Percentiles rank a stretch among this genome's conserved stretches.
These are phyloP conservation scores for Tirmania nivea DNA, from an alignment of 495 filamentous ascomycete species.

Conservation along the genomic window DNA sequence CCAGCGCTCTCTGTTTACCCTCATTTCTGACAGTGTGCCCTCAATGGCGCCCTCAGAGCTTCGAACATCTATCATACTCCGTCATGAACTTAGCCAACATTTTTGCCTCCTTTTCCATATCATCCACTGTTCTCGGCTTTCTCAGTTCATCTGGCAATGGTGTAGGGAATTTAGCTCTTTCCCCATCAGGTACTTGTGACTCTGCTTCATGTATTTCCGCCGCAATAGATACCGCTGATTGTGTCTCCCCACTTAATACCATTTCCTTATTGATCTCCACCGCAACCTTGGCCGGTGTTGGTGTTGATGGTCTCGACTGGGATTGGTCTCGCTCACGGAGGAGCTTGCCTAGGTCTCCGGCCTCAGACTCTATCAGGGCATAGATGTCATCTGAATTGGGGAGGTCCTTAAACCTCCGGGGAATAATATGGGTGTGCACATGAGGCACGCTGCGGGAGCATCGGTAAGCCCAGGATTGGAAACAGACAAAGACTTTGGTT, in stretches of 20 bases:
- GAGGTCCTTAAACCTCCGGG: constrained; percentile 34
- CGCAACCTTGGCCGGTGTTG: not conserved
- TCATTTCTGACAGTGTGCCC: too few relatives aligned
- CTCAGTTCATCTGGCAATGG: constrained; percentile 37
- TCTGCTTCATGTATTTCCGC: constrained; percentile 5
- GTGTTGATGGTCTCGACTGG: not conserved
- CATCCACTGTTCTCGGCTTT: constrained; percentile 41
- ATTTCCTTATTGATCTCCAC: too few relatives aligned
- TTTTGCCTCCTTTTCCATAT: constrained; percentile 62
- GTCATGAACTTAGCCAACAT: constrained; percentile 38
- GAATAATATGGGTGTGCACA: constrained; percentile 87
- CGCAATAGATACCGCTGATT: not conserved
- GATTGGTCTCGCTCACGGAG: constrained; percentile 24
- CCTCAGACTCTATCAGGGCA: constrained; percentile 59
- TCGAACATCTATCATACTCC: too few relatives aligned
- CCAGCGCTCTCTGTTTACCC: too few relatives aligned
- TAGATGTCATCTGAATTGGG: constrained; percentile 42
- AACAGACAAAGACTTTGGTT: not conserved
- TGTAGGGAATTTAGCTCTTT: constrained; percentile 29
- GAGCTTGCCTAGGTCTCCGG: constrained; percentile 55
- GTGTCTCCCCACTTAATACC: constrained; percentile 15
- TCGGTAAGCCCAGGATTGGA: not conserved
- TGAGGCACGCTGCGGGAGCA: constrained; percentile 42
- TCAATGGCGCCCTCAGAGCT: too few relatives aligned
- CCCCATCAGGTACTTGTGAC: not conserved